These are phyloP conservation scores for Stagonosporopsis cucurbitacearum DNA, from an alignment of 2,329 filamentous ascomycete species.

Conservation along the genomic window DNA sequence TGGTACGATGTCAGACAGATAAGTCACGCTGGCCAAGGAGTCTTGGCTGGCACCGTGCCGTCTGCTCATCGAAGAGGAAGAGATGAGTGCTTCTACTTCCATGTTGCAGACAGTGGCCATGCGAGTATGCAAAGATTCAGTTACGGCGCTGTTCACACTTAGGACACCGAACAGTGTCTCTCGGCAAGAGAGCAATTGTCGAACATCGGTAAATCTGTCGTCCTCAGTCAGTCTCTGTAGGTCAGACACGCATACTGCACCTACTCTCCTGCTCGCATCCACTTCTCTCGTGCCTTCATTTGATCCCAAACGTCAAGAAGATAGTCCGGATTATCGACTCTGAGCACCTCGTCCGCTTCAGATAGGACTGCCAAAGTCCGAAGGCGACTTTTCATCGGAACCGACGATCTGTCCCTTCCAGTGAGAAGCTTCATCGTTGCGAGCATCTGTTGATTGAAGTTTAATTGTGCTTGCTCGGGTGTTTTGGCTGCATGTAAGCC, in stretches of 20 bases:
- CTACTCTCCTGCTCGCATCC: slow-evolving; percentile 85
- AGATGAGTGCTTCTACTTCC: slow-evolving; percentile 78
- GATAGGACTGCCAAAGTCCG: slow-evolving; percentile 71
- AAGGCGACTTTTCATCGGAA: slow-evolving; percentile 34
- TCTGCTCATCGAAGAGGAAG: slow-evolving; percentile 76
- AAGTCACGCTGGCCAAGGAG: slow-evolving; percentile 83
- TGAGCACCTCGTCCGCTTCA: slow-evolving; percentile 80
- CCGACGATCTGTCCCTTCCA: slow-evolving; percentile 33
- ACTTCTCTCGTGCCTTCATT: slow-evolving; percentile 71
- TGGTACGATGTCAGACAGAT: slow-evolving; percentile 77
- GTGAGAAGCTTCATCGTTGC: slow-evolving; percentile 51
- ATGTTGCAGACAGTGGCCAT: slow-evolving; percentile 69
- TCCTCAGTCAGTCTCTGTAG: not conserved
- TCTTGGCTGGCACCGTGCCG: slow-evolving; percentile 85
- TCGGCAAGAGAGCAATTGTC: slow-evolving; percentile 80
- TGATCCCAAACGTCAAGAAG: slow-evolving; percentile 66
- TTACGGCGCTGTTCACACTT: slow-evolving; percentile 70
- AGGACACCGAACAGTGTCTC: slow-evolving; percentile 83
- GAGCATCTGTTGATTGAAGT: slow-evolving; percentile 68
- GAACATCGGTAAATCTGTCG: slow-evolving; percentile 75
- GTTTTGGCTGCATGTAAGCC: slow-evolving; percentile 72
- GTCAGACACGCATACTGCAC: slow-evolving; percentile 36
- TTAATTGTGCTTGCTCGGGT: slow-evolving; percentile 59
- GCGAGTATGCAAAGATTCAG: slow-evolving; percentile 66
- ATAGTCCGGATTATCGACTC: slow-evolving; percentile 64